These are phyloP conservation scores for Selaginella moellendorffii DNA, from an alignment of 75 land plant genomes.

Conservation along the genomic window DNA sequence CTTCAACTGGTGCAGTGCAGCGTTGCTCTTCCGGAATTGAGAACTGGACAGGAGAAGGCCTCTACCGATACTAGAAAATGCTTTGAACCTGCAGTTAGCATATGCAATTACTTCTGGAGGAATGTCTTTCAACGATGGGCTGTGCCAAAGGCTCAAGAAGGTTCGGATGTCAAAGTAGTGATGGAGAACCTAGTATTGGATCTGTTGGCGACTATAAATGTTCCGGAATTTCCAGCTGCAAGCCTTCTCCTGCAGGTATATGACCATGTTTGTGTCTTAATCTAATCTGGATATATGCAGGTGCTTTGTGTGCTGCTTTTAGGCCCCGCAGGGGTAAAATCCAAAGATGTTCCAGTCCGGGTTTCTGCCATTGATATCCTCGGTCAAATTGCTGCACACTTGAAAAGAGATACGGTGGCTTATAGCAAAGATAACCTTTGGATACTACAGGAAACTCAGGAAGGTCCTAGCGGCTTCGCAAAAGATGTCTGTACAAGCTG, in stretches of 20 bases:
- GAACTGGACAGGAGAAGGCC: constrained; percentile 15
- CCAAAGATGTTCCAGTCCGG: constrained; percentile 71
- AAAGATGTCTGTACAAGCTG: constrained; percentile 53
- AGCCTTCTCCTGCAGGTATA: constrained; percentile 71
- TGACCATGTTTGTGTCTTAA: not conserved
- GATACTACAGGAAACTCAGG: constrained; percentile 46
- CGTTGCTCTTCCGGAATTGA: constrained; percentile 34
- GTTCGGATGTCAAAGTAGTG: constrained; percentile 58
- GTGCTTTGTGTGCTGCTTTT: constrained; percentile 88
- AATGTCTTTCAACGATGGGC: constrained; percentile 80
- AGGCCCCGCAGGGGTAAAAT: constrained; percentile 70
- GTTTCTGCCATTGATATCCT: constrained; percentile 85
- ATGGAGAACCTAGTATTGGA: constrained; percentile 81
- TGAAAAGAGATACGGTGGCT: constrained; percentile 66
- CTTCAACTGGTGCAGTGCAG: constrained; percentile 84
- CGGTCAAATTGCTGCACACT: constrained; percentile 84
- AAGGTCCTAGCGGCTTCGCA: constrained; percentile 1
- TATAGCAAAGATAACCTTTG: constrained; percentile 55
- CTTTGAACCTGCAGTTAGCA: constrained; percentile 54
- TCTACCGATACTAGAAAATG: constrained; percentile 25
- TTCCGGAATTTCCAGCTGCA: constrained; percentile 96
- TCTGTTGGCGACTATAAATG: constrained; percentile 65
- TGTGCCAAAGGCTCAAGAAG: constrained; percentile 61
- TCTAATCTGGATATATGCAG: constrained; percentile 22
- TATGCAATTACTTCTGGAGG: constrained; percentile 70